Percentiles rank a stretch among this genome's conserved stretches.
Evolutionary conservation across 768 basidiomycete species (phyloP).

Genomic region (Calocybe cyanea): DNA sequence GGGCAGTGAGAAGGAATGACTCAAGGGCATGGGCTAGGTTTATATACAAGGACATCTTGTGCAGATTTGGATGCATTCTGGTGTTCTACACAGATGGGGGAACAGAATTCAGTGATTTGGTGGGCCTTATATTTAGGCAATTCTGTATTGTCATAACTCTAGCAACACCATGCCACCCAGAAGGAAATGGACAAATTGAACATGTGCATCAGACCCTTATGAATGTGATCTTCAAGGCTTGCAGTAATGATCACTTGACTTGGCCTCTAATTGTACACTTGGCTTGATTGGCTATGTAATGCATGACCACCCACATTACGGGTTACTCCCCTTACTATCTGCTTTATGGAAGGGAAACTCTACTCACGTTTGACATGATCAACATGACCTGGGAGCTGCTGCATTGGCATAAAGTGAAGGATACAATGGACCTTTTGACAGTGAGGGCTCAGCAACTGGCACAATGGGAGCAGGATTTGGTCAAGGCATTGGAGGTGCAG

Average conservation of each 20-base stretch:
- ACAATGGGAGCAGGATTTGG: no score
- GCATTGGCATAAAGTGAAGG: constrained; percentile 19
- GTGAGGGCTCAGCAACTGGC: constrained; percentile 18
- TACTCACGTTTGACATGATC: constrained; percentile 24
- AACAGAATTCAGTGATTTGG: no score
- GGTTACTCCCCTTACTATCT: constrained; percentile 26
- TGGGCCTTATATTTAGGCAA: constrained; percentile 16
- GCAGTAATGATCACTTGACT: constrained; percentile 5
- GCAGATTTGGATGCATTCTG: constrained; percentile 14
- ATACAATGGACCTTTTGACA: constrained; percentile 21
- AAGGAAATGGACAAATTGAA: constrained; percentile 29
- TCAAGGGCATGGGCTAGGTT: constrained; percentile 20
- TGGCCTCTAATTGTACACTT: constrained; percentile 24
- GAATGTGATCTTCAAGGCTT: constrained; percentile 16
- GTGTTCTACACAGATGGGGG: constrained; percentile 13
- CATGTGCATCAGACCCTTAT: constrained; percentile 22
- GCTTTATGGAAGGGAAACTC: constrained; percentile 16
- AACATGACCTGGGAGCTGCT: constrained; percentile 24
- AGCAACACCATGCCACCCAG: constrained; percentile 26
- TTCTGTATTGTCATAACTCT: constrained; percentile 23
- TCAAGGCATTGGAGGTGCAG: no score
- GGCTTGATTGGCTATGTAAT: constrained; percentile 21
- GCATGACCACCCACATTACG: constrained; percentile 17
- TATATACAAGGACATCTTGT: constrained; percentile 27
- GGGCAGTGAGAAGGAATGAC: no score